A percentile compares a stretch with the other conserved stretches of the same genome.
Conservation (phyloP, 2,329 filamentous ascomycete species). For the Dichotomopilus funicola region DNA sequence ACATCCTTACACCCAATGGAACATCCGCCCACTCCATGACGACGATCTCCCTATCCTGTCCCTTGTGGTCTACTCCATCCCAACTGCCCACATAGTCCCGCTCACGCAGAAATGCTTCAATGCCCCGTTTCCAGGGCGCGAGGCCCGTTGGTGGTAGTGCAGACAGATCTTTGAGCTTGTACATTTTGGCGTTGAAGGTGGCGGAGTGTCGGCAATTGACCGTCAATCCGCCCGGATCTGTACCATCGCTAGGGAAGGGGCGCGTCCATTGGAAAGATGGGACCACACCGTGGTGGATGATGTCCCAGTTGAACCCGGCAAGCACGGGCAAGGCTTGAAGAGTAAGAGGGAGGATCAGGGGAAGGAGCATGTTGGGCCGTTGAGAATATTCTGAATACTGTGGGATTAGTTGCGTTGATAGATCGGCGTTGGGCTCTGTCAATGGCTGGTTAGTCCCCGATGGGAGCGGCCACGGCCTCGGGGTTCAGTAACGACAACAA, state of each 20-base stretch:
- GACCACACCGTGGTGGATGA: constrained; percentile 25
- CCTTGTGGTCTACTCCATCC: constrained; percentile 37
- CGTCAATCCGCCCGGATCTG: constrained; percentile 26
- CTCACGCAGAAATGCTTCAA: constrained; percentile 24
- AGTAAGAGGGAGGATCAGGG: not conserved
- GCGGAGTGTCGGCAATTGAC: constrained; percentile 24
- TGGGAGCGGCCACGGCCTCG: no score
- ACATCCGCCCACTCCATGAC: constrained; percentile 33
- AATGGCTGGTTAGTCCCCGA: no score
- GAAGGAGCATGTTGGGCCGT: not conserved
- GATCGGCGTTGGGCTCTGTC: no score
- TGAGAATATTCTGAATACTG: not conserved
- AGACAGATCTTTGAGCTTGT: constrained; percentile 26
- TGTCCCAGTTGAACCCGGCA: constrained; percentile 27
- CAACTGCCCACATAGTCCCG: constrained; percentile 34
- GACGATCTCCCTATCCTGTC: constrained; percentile 32
- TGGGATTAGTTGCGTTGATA: no score
- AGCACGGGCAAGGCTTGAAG: not conserved
- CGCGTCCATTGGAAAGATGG: constrained; percentile 27
- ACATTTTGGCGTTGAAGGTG: constrained; percentile 27
- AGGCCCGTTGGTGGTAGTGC: constrained; percentile 20
- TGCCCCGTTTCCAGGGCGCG: constrained; percentile 24
- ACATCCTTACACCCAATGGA: constrained; percentile 29
- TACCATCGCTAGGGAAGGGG: constrained; percentile 28
- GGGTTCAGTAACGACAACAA: no score